Conservation (phyloP, 306 rosid species). For the Ziziphus jujuba region DNA sequence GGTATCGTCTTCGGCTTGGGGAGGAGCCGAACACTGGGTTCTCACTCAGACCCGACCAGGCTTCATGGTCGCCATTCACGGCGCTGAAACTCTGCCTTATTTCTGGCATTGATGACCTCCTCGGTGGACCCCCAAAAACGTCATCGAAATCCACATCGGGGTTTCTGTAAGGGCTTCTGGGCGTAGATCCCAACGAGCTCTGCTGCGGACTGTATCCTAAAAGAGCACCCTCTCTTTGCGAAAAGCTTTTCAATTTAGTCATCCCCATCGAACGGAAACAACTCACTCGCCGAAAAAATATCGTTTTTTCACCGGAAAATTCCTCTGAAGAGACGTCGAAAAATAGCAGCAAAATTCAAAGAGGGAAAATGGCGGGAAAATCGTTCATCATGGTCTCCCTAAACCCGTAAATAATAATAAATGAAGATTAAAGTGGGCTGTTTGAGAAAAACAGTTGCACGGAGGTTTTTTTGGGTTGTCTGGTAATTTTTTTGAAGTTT, state of each 20-base stretch:
- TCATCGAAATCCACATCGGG: slow-evolving; percentile 77
- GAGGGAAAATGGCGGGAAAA: slow-evolving; percentile 38
- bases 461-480: background rate
- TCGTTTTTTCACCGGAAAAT: background rate
- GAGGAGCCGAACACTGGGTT: slow-evolving; percentile 80
- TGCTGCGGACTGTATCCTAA: slow-evolving; percentile 43
- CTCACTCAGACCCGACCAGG: slow-evolving; percentile 45
- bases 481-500: background rate
- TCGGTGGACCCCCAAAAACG: slow-evolving; percentile 93
- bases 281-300: background rate
- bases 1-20: slow-evolving; percentile 38
- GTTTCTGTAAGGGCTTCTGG: slow-evolving; percentile 30
- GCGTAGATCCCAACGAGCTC: slow-evolving; percentile 35
- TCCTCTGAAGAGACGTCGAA: background rate
- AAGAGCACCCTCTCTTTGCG: slow-evolving; percentile 53
- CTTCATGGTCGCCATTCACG: slow-evolving; percentile 20
- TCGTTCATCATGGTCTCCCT: background rate
- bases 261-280: background rate
- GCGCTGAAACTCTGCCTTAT: slow-evolving; percentile 26
- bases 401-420: background rate
- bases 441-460: background rate
- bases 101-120: slow-evolving; percentile 54
- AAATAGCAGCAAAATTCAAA: slow-evolving; percentile 1
- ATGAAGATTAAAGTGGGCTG: too few species aligned
- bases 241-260: slow-evolving; percentile 52